These are phyloP conservation scores for Calonectria crousiana DNA, from an alignment of 2,329 filamentous ascomycete genomes.

Conservation along the genomic window DNA sequence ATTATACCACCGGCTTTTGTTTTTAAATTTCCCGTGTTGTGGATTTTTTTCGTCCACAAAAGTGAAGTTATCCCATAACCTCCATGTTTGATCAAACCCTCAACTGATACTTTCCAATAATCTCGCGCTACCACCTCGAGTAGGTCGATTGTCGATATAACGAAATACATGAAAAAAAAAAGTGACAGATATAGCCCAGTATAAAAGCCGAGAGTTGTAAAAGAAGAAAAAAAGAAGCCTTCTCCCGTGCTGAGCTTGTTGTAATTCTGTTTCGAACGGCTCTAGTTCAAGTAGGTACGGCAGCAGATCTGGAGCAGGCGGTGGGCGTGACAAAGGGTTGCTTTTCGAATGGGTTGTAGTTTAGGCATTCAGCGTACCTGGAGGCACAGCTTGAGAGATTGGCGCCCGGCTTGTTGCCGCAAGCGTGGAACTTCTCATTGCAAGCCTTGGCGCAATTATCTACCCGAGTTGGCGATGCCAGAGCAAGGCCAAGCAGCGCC, in stretches of 20 bases:
- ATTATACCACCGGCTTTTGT: background rate
- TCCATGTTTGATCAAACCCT: background rate
- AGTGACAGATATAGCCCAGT: background rate
- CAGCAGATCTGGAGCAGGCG: background rate
- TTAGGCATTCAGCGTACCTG: background rate
- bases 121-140: background rate
- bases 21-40: background rate
- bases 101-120: background rate
- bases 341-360: background rate
- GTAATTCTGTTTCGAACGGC: background rate
- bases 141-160: background rate
- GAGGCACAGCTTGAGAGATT: background rate
- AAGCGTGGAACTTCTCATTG: background rate
- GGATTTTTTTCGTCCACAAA: background rate
- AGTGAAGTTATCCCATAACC: background rate
- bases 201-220: background rate
- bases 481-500: background rate
- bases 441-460: background rate
- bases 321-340: slow-evolving; percentile 1
- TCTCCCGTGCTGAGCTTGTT: background rate
- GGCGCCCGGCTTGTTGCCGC: background rate
- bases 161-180: background rate
- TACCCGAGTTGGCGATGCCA: background rate
- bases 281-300: background rate
- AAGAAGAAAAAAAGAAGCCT: background rate